These are phyloP conservation scores for Colletotrichum sublineola DNA, from an alignment of 2,329 filamentous ascomycete species.

Conservation along the genomic window DNA sequence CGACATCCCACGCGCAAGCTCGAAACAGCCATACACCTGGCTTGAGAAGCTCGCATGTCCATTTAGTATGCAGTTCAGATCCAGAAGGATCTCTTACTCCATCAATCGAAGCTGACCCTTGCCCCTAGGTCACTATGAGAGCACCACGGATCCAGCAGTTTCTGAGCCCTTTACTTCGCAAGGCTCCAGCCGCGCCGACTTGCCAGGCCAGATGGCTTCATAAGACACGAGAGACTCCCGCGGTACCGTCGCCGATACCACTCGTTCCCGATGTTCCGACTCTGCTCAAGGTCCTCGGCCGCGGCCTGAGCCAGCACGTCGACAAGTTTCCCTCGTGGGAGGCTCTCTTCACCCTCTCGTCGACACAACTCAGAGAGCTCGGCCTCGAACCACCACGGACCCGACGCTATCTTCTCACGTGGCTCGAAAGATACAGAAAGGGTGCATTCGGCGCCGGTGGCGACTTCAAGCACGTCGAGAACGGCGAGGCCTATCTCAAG, in stretches of 20 bases:
- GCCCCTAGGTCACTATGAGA: conserved; percentile 39
- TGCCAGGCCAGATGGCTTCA: conserved; percentile 60
- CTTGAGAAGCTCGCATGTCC: conserved; percentile 16
- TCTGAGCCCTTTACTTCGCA: conserved; percentile 39
- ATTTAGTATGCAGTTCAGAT: not conserved
- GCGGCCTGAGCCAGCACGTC: conserved; percentile 83
- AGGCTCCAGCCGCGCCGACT: conserved; percentile 46
- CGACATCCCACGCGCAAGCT: conserved; percentile 33
- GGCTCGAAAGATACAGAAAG: conserved; percentile 86
- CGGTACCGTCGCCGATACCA: conserved; percentile 79
- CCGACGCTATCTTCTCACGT: conserved; percentile 86
- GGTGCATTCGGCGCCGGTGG: conserved; percentile 86
- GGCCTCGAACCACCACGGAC: conserved; percentile 89
- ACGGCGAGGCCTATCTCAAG: conserved; percentile 66
- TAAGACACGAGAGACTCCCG: conserved; percentile 54
- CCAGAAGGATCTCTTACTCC: not conserved
- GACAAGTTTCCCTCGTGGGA: conserved; percentile 93
- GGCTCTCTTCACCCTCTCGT: conserved; percentile 85
- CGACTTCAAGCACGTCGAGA: conserved; percentile 79
- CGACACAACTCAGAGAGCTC: conserved; percentile 81
- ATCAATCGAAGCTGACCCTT: conserved; percentile 21
- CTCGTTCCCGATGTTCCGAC: conserved; percentile 88
- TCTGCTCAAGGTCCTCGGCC: conserved; percentile 92
- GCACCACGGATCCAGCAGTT: conserved; percentile 37
- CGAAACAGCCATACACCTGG: conserved; percentile 1